Percentiles rank a stretch among this genome's conserved stretches.
Evolutionary conservation across 495 filamentous ascomycete species (phyloP).

Genomic region (Apodospora peruviana): DNA sequence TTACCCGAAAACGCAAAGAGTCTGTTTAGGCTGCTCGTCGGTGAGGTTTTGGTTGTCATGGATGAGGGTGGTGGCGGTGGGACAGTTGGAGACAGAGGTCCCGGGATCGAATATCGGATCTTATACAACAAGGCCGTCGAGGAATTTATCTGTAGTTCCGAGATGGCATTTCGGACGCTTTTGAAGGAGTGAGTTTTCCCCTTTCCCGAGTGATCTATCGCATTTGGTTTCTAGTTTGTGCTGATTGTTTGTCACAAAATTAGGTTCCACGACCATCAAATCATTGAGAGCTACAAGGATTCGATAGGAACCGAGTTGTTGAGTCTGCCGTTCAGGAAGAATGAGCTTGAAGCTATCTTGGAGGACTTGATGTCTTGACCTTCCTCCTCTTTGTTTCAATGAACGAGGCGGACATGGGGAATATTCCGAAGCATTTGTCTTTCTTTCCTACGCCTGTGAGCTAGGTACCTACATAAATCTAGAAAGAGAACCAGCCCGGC

Average conservation of each 20-base stretch:
- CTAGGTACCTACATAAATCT: too few relatives aligned
- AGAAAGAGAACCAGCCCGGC: too few relatives aligned
- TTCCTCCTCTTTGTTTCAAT: not conserved
- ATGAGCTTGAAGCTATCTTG: slow-evolving; percentile 83
- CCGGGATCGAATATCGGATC: slow-evolving; percentile 80
- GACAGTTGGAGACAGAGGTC: slow-evolving; percentile 32
- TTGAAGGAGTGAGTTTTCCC: slow-evolving; percentile 70
- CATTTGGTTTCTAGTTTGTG: not conserved
- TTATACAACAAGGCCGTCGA: slow-evolving; percentile 93
- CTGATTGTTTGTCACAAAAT: not conserved
- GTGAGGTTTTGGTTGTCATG: slow-evolving; percentile 71
- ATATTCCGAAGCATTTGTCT: not conserved
- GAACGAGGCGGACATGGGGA: too few relatives aligned
- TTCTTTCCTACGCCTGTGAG: too few relatives aligned
- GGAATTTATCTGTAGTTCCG: slow-evolving; percentile 93
- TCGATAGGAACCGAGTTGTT: slow-evolving; percentile 76
- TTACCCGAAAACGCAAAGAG: slow-evolving; percentile 87
- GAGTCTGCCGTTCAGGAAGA: slow-evolving; percentile 76
- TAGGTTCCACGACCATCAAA: slow-evolving; percentile 93
- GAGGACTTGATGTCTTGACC: slow-evolving; percentile 67
- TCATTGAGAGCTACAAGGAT: slow-evolving; percentile 86
- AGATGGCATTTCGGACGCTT: slow-evolving; percentile 90
- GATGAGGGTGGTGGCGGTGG: slow-evolving; percentile 35
- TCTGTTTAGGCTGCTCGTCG: slow-evolving; percentile 76
- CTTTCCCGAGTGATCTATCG: not conserved